These are phyloP conservation scores for Wallacemonas sp. DNA, from an alignment of 208 protist genomes.

Conservation along the genomic window DNA sequence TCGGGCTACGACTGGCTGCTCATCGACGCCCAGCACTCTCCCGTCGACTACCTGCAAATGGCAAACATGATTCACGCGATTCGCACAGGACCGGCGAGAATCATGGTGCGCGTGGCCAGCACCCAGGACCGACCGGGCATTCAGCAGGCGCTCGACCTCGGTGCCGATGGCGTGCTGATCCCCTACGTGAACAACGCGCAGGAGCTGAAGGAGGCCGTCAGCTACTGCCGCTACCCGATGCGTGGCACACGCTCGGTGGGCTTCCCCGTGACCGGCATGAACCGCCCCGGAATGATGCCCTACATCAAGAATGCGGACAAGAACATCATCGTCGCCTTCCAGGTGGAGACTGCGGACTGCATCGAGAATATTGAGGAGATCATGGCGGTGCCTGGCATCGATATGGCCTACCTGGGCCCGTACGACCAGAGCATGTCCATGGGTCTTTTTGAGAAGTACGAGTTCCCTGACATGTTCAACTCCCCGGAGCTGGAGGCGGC, in stretches of 20 bases:
- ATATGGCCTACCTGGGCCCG: slow-evolving; percentile 46
- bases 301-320: slow-evolving; percentile 32
- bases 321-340: slow-evolving; percentile 44
- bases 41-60: slow-evolving; percentile 25
- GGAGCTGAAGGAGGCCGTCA: slow-evolving; percentile 40
- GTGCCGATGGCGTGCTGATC: slow-evolving; percentile 48
- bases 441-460: slow-evolving; percentile 42
- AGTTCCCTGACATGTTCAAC: slow-evolving; percentile 26
- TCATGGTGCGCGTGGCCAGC: slow-evolving; percentile 49
- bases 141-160: slow-evolving; percentile 43
- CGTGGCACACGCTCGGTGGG: slow-evolving; percentile 37
- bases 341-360: slow-evolving; percentile 45
- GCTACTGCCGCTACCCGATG: slow-evolving; percentile 41
- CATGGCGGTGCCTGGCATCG: slow-evolving; percentile 41
- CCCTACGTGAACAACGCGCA: slow-evolving; percentile 44
- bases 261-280: slow-evolving; percentile 30
- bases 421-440: slow-evolving; percentile 46
- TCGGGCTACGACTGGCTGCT: slow-evolving; percentile 49
- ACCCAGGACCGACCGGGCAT: slow-evolving; percentile 43
- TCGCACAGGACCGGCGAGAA: slow-evolving; percentile 27
- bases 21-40: slow-evolving; percentile 44
- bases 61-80: slow-evolving; percentile 37
- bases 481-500: slow-evolving; percentile 25
- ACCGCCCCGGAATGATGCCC: slow-evolving; percentile 23
- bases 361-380: slow-evolving; percentile 44